Percentiles rank a stretch among this genome's conserved stretches.
phyloP scores from a whole-genome alignment of 2,329 filamentous ascomycete genomes.

The Mariannaea elegans region DNA sequence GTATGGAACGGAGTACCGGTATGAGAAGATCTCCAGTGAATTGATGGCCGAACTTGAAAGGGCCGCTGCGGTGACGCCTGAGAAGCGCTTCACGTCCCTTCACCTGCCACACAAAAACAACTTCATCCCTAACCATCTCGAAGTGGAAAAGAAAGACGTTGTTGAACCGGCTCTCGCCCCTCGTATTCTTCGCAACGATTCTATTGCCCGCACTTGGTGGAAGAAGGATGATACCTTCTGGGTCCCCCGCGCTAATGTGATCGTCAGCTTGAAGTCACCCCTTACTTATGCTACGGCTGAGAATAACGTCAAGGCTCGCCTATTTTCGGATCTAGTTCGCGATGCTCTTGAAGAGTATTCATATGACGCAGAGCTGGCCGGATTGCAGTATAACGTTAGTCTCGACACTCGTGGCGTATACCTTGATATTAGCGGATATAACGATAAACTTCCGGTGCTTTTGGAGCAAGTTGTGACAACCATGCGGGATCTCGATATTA shows the following conservation, averaged over 20 bases:
- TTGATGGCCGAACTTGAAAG: slow-evolving; percentile 76
- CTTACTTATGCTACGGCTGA: slow-evolving; percentile 82
- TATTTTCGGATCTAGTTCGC: slow-evolving; percentile 87
- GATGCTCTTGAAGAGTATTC: slow-evolving; percentile 93
- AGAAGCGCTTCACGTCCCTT: slow-evolving; percentile 72
- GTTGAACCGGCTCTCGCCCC: slow-evolving; percentile 77
- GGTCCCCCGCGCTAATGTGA: slow-evolving; percentile 92
- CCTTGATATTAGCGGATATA: slow-evolving; percentile 87
- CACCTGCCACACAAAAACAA: slow-evolving; percentile 93
- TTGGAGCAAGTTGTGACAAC: slow-evolving; percentile 87
- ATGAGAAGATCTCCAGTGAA: slow-evolving; percentile 79
- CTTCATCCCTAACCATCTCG: slow-evolving; percentile 91
- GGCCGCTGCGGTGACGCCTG: slow-evolving; percentile 66
- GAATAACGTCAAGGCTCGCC: slow-evolving; percentile 77
- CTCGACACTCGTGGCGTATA: slow-evolving; percentile 78
- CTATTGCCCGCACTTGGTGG: slow-evolving; percentile 85
- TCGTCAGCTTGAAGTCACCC: slow-evolving; percentile 82
- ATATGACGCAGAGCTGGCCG: slow-evolving; percentile 94
- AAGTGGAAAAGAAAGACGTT: slow-evolving; percentile 95
- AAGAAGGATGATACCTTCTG: slow-evolving; percentile 99
- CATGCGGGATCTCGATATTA: slow-evolving; percentile 85
- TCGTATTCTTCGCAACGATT: slow-evolving; percentile 85
- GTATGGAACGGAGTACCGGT: slow-evolving; percentile 95
- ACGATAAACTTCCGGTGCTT: slow-evolving; percentile 92
- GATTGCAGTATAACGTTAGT: slow-evolving; percentile 82